These are phyloP conservation scores for Sclerotinia trifoliorum DNA, from an alignment of 2,329 filamentous ascomycete species.

Conservation along the genomic window DNA sequence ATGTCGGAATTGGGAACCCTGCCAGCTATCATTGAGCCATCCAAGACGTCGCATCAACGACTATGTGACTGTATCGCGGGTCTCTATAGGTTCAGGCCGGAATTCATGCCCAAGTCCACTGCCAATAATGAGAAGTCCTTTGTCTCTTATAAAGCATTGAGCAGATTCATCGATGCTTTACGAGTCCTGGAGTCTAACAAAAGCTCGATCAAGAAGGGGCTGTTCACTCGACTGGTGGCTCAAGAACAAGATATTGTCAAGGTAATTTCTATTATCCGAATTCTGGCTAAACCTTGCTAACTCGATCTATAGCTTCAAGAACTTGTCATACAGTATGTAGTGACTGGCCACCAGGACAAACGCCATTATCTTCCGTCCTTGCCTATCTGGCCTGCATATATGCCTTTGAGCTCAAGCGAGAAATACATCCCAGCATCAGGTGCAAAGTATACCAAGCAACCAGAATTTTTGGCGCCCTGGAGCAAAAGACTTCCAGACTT, in stretches of 20 bases:
- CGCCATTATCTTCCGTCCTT: slow-evolving; percentile 10
- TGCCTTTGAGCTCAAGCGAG: background rate
- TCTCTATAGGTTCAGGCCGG: slow-evolving; percentile 25
- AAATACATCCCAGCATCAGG: slow-evolving; percentile 23
- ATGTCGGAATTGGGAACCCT: slow-evolving; percentile 22
- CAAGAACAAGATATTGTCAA: background rate
- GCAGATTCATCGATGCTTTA: slow-evolving; percentile 28
- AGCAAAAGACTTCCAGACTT: slow-evolving; percentile 29
- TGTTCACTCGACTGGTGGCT: background rate
- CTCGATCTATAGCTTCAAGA: slow-evolving; percentile 24
- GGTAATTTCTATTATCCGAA: background rate
- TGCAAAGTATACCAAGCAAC: slow-evolving; percentile 27
- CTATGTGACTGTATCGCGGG: slow-evolving; percentile 28
- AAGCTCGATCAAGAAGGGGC: slow-evolving; percentile 20
- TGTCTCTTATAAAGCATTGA: slow-evolving; percentile 20
- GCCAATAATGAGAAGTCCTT: slow-evolving; percentile 19
- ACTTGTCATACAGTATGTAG: slow-evolving; percentile 23
- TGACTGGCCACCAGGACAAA: background rate
- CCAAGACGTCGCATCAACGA: slow-evolving; percentile 6
- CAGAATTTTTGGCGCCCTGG: slow-evolving; percentile 31
- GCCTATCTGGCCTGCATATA: slow-evolving; percentile 28
- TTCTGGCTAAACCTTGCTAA: background rate
- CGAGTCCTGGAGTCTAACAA: slow-evolving; percentile 13
- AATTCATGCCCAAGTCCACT: slow-evolving; percentile 27
- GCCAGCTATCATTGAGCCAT: slow-evolving; percentile 28